Evolutionary conservation across 139 green algal genomes (phyloP), one percentile per base, ranked within the genome.

Genomic region (Trebouxia sp.): DNA sequence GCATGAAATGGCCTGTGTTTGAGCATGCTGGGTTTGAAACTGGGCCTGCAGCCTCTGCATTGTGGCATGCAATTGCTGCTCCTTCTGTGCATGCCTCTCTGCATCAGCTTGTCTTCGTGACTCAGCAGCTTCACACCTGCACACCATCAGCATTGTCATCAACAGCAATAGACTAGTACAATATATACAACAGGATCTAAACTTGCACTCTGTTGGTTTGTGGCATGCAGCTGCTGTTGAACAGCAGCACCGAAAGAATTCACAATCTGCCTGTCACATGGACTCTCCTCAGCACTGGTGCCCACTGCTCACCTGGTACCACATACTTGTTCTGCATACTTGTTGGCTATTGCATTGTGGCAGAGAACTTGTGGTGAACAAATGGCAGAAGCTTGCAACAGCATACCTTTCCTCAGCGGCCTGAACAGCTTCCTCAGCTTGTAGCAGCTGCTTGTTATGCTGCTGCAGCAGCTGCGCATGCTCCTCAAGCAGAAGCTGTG

Each of bases 401-500:
- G 58, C 30, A 30, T 37, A 72, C 62, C 62, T 72, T 32, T 8
- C 28, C 35, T 72, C 28, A 41, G n/a, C 37, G 7, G 32, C 32
- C 24, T 72, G 62, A 32, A 72, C n/a, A 32, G 42, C 62, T 30
- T 72, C 62, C 6, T 72, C 32, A 45, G 62, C 62, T 15, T 72
- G 62, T 17, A 72, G 32, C 62, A 72, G 62, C 62, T 72, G 62
- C 35, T 26, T 17, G 7, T 72, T 43, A 24, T 72, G 62, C 62
- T 72, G 62, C 62, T 72, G 62, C 62, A 72, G 62, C 62, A 72
- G 35, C 15, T 72, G 12, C 26, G 62, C 62, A 72, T 72, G 62
- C 62, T 72, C 62, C 35, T 72, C 62, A 32, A 72, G 11, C 62
- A 72, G 35, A 2, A 35, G n/a, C 20, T 72, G 62, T 5, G 62